Evolutionary conservation across 805 yeast species (phyloP).

Genomic region (Alloascoidea africana): DNA sequence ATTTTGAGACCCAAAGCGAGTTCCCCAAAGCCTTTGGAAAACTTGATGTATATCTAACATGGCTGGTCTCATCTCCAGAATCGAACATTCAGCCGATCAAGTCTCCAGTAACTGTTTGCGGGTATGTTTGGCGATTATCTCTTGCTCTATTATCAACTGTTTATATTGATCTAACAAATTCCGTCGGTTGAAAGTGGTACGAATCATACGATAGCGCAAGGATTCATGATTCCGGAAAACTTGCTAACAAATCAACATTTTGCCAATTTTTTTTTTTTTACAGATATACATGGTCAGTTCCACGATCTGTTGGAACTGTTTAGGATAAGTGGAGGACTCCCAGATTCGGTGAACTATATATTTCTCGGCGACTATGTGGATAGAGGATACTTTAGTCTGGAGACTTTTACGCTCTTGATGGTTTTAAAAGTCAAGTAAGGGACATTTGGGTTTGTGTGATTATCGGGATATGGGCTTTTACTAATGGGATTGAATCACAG

Average conservation of each 20-base stretch:
- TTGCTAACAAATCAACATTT: too few species aligned
- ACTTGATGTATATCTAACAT: neutral
- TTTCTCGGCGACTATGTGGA: slow-evolving; percentile 95
- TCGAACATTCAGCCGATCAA: slow-evolving; percentile 89
- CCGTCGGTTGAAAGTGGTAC: too few species aligned
- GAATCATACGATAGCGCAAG: too few species aligned
- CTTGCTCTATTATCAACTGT: neutral
- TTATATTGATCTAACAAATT: neutral
- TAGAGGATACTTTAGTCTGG: slow-evolving; percentile 91
- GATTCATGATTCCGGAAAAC: too few species aligned
- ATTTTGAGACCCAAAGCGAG: too few species aligned
- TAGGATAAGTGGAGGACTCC: slow-evolving; percentile 85
- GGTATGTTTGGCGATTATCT: slow-evolving; percentile 10
- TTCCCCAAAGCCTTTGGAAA: too few species aligned
- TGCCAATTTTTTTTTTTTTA: neutral
- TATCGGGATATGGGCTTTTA: neutral
- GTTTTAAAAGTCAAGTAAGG: slow-evolving; percentile 63
- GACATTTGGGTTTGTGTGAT: slow-evolving; percentile 7
- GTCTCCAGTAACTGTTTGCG: slow-evolving; percentile 90
- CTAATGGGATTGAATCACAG: slow-evolving; percentile 11
- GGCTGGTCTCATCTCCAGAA: slow-evolving; percentile 22
- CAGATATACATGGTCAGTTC: slow-evolving; percentile 96
- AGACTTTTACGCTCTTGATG: slow-evolving; percentile 89
- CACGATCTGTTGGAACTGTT: slow-evolving; percentile 87
- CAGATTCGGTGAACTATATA: slow-evolving; percentile 66